Evolutionary conservation across 2,329 filamentous ascomycete species (phyloP).

Genomic region (Clonostachys rosea): DNA sequence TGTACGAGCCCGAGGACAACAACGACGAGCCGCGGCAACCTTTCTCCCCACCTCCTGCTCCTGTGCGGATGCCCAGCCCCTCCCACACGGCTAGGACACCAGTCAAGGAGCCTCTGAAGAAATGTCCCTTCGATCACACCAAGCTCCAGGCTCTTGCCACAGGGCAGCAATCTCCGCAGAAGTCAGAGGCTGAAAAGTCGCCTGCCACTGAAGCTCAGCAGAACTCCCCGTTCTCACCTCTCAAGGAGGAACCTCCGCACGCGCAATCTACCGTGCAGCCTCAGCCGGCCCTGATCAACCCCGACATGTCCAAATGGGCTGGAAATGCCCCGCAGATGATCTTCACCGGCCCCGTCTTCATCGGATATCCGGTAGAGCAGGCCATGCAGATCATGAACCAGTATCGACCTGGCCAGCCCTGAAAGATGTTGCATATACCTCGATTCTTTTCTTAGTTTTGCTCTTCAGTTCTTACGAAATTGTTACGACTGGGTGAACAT

Average conservation of each 20-base stretch:
- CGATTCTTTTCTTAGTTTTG: slow-evolving; percentile 3
- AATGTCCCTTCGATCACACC: slow-evolving; percentile 55
- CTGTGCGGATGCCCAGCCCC: slow-evolving; percentile 43
- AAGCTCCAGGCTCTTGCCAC: slow-evolving; percentile 30
- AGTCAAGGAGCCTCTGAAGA: slow-evolving; percentile 26
- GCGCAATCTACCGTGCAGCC: slow-evolving; percentile 9
- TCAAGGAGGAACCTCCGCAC: slow-evolving; percentile 11
- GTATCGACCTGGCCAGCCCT: slow-evolving; percentile 21
- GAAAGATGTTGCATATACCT: slow-evolving; percentile 7
- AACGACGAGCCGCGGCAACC: slow-evolving; percentile 31
- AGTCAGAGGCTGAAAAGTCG: slow-evolving; percentile 6
- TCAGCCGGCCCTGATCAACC: slow-evolving; percentile 50
- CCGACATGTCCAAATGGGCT: slow-evolving; percentile 14
- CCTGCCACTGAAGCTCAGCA: slow-evolving; percentile 1
- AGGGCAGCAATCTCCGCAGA: slow-evolving; percentile 3
- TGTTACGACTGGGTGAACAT: not conserved
- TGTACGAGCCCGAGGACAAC: slow-evolving; percentile 30
- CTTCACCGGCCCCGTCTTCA: slow-evolving; percentile 90
- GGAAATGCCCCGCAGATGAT: slow-evolving; percentile 60
- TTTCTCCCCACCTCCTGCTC: slow-evolving; percentile 52
- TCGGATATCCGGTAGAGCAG: slow-evolving; percentile 83
- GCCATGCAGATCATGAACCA: slow-evolving; percentile 71
- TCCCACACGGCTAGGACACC: slow-evolving; percentile 16
- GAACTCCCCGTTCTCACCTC: slow-evolving; percentile 11
- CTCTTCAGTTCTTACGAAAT: slow-evolving; percentile 4